Base-by-base conservation (phyloP, 768 basidiomycete genomes). In the Tylopilus sp. region DNA sequence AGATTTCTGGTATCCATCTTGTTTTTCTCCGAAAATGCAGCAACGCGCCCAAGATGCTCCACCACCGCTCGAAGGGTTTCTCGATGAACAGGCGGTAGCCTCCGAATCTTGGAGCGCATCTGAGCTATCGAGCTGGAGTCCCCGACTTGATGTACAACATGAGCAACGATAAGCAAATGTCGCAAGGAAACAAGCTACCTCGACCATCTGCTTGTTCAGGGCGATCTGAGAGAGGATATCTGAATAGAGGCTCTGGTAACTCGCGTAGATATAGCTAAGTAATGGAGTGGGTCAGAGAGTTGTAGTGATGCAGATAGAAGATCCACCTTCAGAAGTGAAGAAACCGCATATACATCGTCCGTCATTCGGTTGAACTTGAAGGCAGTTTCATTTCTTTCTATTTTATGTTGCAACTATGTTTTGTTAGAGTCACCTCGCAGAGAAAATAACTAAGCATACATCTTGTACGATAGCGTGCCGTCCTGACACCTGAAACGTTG, bases 1-100 rank as follows among this genome's bases (percentile, higher is more conserved):
- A 97, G 73, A 63, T 95, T 97, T 74, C 86, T 92, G 3, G 85
- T 75, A 60, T 93, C 94, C 94, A 97, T 97, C 70, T 95, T 95
- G 65, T 95, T 97, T 64, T 79, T 83, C 23, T 85, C 82, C 20
- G 76, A 75, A 31, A 75, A 74, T 5, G 82, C 72, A 3, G 82
- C 79, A 13, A 97, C 83, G 13, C 85, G 79, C 3, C 85, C 74
- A 17, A 97, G 79, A 67, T 95, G 94, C 56, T 95, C 93, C 18
- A 95, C 68, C 23, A 95, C 64, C 9, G 84, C 81, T 57, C 82
- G 88, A 53, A 95, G 77, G 0, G 91, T 91, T 6, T 87, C 86
- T 59, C 92, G 88, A 60, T 95, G 94, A 35, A 95, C 81, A 3
- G 81, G 69, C 1, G 92, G 91, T 38, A 97, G 68, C 46, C 93